These are phyloP conservation scores for Amorphotheca resinae DNA, from an alignment of 495 filamentous ascomycete species.

Conservation along the genomic window DNA sequence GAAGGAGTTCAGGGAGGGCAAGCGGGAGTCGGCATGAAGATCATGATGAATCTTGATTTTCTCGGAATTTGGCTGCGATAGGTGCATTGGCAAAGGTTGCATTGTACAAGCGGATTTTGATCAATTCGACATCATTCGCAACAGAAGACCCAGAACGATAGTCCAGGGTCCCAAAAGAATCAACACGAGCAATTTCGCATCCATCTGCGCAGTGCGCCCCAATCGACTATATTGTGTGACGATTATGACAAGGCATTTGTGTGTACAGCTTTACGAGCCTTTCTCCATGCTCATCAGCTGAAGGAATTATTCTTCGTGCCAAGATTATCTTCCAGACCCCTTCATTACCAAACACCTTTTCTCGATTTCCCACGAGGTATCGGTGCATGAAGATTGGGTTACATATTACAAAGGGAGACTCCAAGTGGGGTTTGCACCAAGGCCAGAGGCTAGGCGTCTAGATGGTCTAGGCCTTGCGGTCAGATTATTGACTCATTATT, in stretches of 20 bases:
- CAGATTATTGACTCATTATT: too few relatives aligned
- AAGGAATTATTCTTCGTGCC: constrained; percentile 89
- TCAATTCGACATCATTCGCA: constrained; percentile 6
- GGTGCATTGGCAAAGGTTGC: constrained; percentile 10
- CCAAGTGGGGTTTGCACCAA: too few relatives aligned
- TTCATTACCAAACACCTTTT: constrained; percentile 87
- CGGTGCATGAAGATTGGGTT: constrained; percentile 83
- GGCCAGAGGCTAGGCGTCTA: too few relatives aligned
- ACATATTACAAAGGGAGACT: constrained; percentile 35
- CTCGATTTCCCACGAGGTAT: constrained; percentile 42
- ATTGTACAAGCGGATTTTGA: constrained; percentile 10
- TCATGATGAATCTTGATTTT: constrained; percentile 8
- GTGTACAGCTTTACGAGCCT: constrained; percentile 91
- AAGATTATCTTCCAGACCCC: constrained; percentile 52
- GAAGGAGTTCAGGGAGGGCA: constrained; percentile 98
- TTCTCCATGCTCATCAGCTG: constrained; percentile 70
- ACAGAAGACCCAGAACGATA: constrained; percentile 9
- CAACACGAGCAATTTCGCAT: constrained; percentile 10
- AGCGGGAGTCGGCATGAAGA: constrained; percentile 77
- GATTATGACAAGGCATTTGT: constrained; percentile 68
- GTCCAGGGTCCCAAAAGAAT: constrained; percentile 15
- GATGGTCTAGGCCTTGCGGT: too few relatives aligned
- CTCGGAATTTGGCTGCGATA: constrained; percentile 8
- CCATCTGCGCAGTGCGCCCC: constrained; percentile 7
- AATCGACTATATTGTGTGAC: not conserved